A percentile compares a stretch with the other conserved stretches of the same genome.
Conservation (phyloP, 1,284 basidiomycete species). For the Vanrija pseudolonga region DNA sequence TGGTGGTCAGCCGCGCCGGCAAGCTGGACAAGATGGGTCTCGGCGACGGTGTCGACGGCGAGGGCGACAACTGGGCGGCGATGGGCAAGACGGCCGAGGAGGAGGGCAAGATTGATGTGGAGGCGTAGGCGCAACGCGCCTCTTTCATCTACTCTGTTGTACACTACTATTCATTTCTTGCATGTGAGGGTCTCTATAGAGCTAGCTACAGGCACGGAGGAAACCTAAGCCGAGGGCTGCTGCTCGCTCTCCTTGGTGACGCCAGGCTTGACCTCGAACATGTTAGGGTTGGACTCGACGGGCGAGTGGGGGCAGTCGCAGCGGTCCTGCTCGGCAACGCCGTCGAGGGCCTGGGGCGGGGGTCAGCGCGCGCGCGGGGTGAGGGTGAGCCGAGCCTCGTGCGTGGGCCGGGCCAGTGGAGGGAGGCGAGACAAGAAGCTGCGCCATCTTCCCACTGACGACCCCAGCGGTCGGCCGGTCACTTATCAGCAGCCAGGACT, state of each 20-base stretch:
- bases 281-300: slow-evolving; percentile 29
- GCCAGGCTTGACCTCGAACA: slow-evolving; percentile 34
- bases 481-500: slow-evolving; percentile 5
- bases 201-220: too few species aligned
- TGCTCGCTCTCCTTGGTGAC: slow-evolving; percentile 1
- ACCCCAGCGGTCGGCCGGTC: background rate
- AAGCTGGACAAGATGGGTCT: slow-evolving; percentile 35
- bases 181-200: too few species aligned
- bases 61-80: slow-evolving; percentile 19
- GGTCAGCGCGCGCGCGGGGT: background rate
- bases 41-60: slow-evolving; percentile 11
- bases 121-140: slow-evolving; percentile 5
- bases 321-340: slow-evolving; percentile 30
- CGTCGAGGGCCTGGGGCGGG: slow-evolving; percentile 31
- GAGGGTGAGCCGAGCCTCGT: too few species aligned
- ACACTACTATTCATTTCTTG: slow-evolving; percentile 1
- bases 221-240: background rate
- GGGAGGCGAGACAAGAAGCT: background rate
- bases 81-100: slow-evolving; percentile 1
- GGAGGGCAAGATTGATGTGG: slow-evolving; percentile 5
- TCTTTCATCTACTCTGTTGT: background rate
- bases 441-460: background rate
- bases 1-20: slow-evolving; percentile 28
- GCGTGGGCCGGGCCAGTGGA: background rate
- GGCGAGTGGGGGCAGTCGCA: slow-evolving; percentile 44